Base-by-base conservation (phyloP, 106 monocot species). In the Allium cepa region DNA sequence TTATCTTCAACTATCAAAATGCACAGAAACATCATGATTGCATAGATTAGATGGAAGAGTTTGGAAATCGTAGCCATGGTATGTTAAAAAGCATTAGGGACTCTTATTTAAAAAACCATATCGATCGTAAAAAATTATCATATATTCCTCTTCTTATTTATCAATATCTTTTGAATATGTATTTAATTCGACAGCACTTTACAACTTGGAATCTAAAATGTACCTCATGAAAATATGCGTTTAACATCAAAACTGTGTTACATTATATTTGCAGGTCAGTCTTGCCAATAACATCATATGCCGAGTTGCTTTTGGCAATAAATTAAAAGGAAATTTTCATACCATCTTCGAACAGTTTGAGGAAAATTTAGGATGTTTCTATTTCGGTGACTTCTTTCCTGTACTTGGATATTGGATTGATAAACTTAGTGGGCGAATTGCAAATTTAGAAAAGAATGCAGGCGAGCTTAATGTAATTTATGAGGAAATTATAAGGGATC, bases 351-450 rank as follows among this genome's bases (percentile, higher is more conserved):
- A 64, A 64, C 36, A 64, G n/a, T 8, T 9, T 7, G 53, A 50
- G 11, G 49, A 8, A 13, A 14, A 72, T 0, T 0, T 68, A 15
- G 47, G 63, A 0, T 6, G n/a, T 4, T 50, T 77, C 46, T 56
- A 46, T 52, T 49, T 78, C 4, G 85, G 70, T 6, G 85, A 85
- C 50, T 78, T 36, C 47, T 69, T 81, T 57, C 85, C 78, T 7
- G 8, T 36, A 36, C 48, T 85, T 26, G 62, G 60, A 0, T 7
- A 64, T 69, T 85, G 81, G 81, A 8, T 75, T 11, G 80, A 68
- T 48, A 17, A 14, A 50, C 5, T 81, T 11, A 63, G 36, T 5
- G 75, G 85, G 8, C 27, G 16, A 28, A 57, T 46, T 46, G 48
- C 26, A 1, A 60, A 61, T 64, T 12, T 63, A 8, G 15, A 70